Evolutionary conservation across 2,329 filamentous ascomycete species (phyloP).

Genomic region (Parafenestella ontariensis): DNA sequence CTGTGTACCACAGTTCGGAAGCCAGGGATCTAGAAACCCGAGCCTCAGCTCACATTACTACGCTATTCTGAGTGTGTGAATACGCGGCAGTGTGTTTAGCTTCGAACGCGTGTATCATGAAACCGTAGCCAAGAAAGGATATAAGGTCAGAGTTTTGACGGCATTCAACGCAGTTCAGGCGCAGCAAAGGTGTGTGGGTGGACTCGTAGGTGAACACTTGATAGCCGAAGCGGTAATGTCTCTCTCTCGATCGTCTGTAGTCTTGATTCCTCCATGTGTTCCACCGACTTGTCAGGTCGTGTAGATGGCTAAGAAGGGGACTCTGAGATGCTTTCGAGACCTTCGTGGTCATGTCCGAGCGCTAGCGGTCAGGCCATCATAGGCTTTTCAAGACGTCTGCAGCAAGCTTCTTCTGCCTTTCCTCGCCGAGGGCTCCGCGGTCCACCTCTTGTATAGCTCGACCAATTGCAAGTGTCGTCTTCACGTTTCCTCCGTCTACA

Average conservation of each 20-base stretch:
- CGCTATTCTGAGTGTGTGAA: no score
- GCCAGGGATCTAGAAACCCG: no score
- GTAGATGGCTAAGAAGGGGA: not conserved
- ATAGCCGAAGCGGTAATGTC: not conserved
- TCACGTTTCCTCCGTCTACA: conserved; percentile 80
- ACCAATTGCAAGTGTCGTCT: conserved; percentile 78
- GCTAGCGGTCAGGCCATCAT: conserved; percentile 22
- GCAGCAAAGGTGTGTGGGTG: not conserved
- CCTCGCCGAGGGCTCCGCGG: conserved; percentile 66
- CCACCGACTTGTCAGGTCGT: not conserved
- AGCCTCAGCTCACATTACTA: no score
- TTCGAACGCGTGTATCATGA: not conserved
- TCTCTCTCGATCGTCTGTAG: not conserved
- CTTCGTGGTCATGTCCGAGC: not conserved
- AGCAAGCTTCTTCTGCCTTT: conserved; percentile 74
- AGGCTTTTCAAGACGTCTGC: conserved; percentile 69
- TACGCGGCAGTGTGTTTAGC: not conserved
- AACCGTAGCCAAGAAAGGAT: not conserved
- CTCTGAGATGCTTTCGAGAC: not conserved
- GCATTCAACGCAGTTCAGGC: not conserved
- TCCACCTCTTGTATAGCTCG: conserved; percentile 81
- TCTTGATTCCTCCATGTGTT: not conserved
- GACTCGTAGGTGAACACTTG: not conserved
- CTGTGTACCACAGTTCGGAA: no score
- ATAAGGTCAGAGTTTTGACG: not conserved